Percentiles rank a stretch among this genome's conserved stretches.
Conservation (phyloP, 768 basidiomycete species). For the Vararia minispora region DNA sequence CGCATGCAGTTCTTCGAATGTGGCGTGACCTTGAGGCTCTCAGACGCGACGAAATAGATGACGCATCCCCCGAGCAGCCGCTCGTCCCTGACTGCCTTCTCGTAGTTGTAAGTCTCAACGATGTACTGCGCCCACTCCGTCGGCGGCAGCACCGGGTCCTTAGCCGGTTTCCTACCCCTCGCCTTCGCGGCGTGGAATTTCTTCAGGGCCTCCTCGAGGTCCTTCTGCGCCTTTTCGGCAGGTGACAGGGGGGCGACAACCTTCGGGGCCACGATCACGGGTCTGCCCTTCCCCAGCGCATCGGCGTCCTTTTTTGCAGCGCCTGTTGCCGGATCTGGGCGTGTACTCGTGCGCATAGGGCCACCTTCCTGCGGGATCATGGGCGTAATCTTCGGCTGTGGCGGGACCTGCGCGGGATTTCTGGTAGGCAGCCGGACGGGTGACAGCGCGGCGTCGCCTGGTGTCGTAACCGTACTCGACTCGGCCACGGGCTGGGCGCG, state of each 20-base stretch:
- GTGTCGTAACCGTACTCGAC: constrained; percentile 6
- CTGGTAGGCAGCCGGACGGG: not conserved
- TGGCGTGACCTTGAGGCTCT: constrained; percentile 12
- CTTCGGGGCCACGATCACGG: not conserved
- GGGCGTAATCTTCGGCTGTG: no score
- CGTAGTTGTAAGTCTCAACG: not conserved
- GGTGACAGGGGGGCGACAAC: not conserved
- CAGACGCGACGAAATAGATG: constrained; percentile 12
- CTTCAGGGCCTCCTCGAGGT: no score
- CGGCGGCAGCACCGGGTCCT: constrained; percentile 8
- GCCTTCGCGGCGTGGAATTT: not conserved
- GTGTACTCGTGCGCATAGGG: no score
- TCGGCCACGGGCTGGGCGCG: not conserved
- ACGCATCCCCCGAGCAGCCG: constrained; percentile 4
- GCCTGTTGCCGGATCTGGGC: no score
- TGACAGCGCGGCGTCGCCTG: not conserved
- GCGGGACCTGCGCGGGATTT: no score
- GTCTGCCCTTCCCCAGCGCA: no score
- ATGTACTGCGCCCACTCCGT: constrained; percentile 8
- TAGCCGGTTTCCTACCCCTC: constrained; percentile 4
- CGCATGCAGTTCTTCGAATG: constrained; percentile 11
- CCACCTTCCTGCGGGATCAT: no score
- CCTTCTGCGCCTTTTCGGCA: constrained; percentile 3
- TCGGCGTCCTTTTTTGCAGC: no score
- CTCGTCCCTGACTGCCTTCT: not conserved